These are phyloP conservation scores for Postia placenta DNA, from an alignment of 768 basidiomycete species.

Conservation along the genomic window DNA sequence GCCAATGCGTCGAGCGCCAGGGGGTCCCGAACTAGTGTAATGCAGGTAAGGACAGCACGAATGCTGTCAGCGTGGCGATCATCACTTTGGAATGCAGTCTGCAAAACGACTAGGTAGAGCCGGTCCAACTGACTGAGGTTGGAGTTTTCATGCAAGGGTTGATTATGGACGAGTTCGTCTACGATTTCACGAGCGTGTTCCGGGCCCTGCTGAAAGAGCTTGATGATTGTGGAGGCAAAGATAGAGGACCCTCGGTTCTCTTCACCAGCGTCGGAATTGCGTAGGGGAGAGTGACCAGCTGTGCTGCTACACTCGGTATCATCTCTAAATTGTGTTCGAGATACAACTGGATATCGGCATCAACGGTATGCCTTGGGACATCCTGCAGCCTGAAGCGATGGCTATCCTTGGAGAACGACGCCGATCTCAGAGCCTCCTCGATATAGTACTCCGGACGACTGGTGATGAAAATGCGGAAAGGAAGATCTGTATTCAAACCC, in stretches of 20 bases:
- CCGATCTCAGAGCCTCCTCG: background rate
- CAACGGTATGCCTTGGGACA: background rate
- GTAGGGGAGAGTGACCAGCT: background rate
- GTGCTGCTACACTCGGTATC: background rate
- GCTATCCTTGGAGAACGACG: background rate
- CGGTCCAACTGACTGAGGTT: constrained; percentile 1
- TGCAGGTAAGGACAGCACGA: background rate
- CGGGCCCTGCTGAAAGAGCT: background rate
- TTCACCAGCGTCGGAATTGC: background rate
- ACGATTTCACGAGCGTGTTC: background rate
- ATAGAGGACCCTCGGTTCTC: constrained; percentile 1
- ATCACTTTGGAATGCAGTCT: background rate
- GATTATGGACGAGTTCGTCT: background rate
- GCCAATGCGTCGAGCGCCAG: background rate
- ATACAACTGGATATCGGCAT: background rate
- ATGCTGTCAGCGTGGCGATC: no score
- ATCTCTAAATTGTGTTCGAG: background rate
- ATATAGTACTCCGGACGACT: background rate
- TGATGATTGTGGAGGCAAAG: background rate
- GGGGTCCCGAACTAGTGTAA: background rate
- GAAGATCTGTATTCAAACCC: background rate
- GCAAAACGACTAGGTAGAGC: constrained; percentile 4
- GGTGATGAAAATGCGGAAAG: background rate
- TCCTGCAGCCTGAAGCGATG: background rate
- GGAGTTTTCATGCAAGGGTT: no score